Evolutionary conservation across 208 protist genomes (phyloP), one percentile per base, ranked within the genome.

Genomic region (Leishmania tropica): DNA sequence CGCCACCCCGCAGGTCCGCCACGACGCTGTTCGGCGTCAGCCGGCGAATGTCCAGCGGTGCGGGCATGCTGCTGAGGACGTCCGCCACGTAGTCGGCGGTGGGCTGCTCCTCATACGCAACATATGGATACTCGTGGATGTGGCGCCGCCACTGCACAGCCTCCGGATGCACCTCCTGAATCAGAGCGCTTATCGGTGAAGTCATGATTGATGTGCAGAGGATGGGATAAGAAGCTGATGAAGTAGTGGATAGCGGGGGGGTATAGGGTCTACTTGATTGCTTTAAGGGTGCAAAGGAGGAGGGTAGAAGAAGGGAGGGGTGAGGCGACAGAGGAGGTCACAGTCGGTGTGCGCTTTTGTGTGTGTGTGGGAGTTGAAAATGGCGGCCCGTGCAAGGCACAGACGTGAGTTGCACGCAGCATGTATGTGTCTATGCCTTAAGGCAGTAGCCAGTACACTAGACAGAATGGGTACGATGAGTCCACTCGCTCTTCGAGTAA

Each of bases 121-220:
- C 82, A 54, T 88, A 90, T 11, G 91, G 91, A 47, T 93, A 80
- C 60, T 83, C 81, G 84, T 96, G 93, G 60, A 95, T 93, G 87
- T 96, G 84, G 65, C 91, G 93, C 77, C 93, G 91, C 90, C 91
- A 96, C 81, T 87, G 86, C 67, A 95, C 87, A 45, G 92, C 89
- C 76, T 93, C 83, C 17, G 83, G 78, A 11, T 85, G 70, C 3
- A 92, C 82, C 37, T 40, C 85, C 24, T 70, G 31, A 31, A 90
- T 79, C 4, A 89, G 80, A 37, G 62, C 72, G 67, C 85, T 62
- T 17, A 87, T 72, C 24, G 68, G 78, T 11, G 83, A 79, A 76
- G 75, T 83, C 47, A 82, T 68, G 45, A 37, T 47, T 73, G 62
- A 17, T 45, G 24, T 70, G 37, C 56, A 78, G 79, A 56, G 45